phyloP scores from a whole-genome alignment of 164 flowering plant species.

The Vitis rotundifolia region DNA sequence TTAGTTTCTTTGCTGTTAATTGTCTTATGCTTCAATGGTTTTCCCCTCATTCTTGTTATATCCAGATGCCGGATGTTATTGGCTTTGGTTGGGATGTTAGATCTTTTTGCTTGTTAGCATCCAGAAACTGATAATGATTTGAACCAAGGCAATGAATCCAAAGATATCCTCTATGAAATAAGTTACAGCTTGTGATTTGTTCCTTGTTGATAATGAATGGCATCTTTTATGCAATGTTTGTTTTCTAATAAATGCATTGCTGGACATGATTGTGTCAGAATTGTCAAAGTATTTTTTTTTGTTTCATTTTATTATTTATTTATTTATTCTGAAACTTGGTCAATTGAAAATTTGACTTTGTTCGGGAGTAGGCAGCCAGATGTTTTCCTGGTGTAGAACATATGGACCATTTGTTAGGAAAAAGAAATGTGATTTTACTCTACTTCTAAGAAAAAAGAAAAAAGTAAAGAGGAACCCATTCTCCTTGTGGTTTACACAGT shows the following conservation, averaged over 20 bases:
- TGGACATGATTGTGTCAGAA: too few species aligned
- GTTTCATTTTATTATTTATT: too few species aligned
- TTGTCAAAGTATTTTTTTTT: too few species aligned
- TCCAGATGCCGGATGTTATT: background rate
- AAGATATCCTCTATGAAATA: background rate
- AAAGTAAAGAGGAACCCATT: too few species aligned
- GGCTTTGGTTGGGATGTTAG: background rate
- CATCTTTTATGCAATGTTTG: background rate
- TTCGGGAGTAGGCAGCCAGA: too few species aligned
- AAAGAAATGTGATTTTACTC: too few species aligned
- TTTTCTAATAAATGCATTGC: background rate
- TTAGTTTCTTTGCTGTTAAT: background rate
- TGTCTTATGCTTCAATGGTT: background rate
- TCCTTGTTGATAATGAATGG: background rate
- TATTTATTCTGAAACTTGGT: too few species aligned
- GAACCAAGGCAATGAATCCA: background rate
- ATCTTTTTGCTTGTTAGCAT: slow-evolving; percentile 1
- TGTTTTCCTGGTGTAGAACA: too few species aligned
- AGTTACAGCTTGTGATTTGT: background rate
- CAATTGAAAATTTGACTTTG: too few species aligned
- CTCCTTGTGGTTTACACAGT: too few species aligned
- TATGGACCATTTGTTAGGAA: too few species aligned
- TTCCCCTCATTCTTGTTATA: background rate
- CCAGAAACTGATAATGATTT: background rate
- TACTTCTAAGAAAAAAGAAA: too few species aligned